A percentile compares a stretch with the other conserved stretches of the same genome.
These are phyloP conservation scores for Trichoderma virens DNA, from an alignment of 495 filamentous ascomycete genomes.

Conservation along the genomic window DNA sequence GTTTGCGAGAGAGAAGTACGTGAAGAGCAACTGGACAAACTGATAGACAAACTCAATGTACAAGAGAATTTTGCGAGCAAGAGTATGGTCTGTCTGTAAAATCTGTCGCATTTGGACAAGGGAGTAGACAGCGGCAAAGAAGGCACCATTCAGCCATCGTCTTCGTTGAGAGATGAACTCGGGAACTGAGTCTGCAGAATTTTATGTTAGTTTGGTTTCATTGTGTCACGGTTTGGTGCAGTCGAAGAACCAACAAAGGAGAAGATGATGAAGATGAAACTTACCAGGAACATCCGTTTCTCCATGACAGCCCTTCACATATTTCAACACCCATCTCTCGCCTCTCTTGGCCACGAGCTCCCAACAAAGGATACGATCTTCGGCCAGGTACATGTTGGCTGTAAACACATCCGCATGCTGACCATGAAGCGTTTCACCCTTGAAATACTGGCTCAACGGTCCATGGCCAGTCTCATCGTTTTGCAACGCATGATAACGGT, in stretches of 20 bases:
- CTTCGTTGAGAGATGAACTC: conserved; percentile 96
- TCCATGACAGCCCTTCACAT: conserved; percentile 89
- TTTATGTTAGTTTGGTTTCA: conserved; percentile 10
- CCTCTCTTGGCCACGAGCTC: conserved; percentile 93
- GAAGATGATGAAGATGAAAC: conserved; percentile 18
- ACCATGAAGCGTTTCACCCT: conserved; percentile 93
- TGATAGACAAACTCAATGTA: conserved; percentile 98
- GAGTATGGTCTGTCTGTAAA: conserved; percentile 87
- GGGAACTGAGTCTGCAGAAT: conserved; percentile 54
- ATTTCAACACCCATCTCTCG: conserved; percentile 95
- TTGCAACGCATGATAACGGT: conserved; percentile 93
- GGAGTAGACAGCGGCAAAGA: conserved; percentile 97
- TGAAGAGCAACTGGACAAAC: conserved; percentile 82
- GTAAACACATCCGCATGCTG: conserved; percentile 98
- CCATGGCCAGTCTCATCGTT: conserved; percentile 95
- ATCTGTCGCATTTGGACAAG: conserved; percentile 90
- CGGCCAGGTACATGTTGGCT: conserved; percentile 98
- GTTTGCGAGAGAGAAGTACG: conserved; percentile 96
- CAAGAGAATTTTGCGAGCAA: conserved; percentile 80
- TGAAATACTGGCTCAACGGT: conserved; percentile 97
- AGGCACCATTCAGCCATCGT: conserved; percentile 96
- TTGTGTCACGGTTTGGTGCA: neutral
- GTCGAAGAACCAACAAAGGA: neutral
- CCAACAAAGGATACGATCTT: conserved; percentile 98
- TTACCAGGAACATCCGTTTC: conserved; percentile 96